A percentile compares a stretch with the other conserved stretches of the same genome.
Evolutionary conservation across 768 basidiomycete species (phyloP).

Genomic region (Mycena filopes): DNA sequence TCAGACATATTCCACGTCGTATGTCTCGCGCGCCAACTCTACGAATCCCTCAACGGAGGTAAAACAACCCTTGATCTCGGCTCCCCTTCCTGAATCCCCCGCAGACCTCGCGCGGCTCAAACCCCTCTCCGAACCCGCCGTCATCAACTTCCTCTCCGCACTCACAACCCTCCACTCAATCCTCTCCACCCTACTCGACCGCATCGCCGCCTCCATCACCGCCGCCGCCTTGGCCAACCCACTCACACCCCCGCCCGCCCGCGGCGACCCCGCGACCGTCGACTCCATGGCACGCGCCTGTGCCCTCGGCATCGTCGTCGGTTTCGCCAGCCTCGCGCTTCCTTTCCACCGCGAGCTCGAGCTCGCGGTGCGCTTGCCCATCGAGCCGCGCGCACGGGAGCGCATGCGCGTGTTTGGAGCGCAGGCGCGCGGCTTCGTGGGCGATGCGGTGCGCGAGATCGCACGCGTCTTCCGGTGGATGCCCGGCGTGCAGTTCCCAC

Average conservation of each 20-base stretch:
- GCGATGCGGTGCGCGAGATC: neutral
- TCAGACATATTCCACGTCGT: slow-evolving; percentile 17
- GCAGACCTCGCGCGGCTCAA: slow-evolving; percentile 13
- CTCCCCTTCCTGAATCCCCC: too few relatives aligned
- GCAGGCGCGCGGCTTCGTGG: slow-evolving; percentile 1
- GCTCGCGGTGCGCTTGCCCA: neutral
- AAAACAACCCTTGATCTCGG: too few relatives aligned
- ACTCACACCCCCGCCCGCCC: too few relatives aligned
- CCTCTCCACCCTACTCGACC: slow-evolving; percentile 11
- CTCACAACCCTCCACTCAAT: slow-evolving; percentile 14
- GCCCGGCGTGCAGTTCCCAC: slow-evolving; percentile 3
- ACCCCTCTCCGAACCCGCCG: slow-evolving; percentile 19
- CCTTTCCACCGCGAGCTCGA: slow-evolving; percentile 9
- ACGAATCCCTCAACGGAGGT: slow-evolving; percentile 16
- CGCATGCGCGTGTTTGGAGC: neutral
- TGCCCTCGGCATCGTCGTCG: too few relatives aligned
- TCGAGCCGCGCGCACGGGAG: neutral
- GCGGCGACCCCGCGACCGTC: too few relatives aligned
- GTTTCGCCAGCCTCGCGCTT: too few relatives aligned
- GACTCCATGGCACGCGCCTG: too few relatives aligned
- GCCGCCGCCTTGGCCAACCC: too few relatives aligned
- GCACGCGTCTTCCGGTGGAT: neutral
- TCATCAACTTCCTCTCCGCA: neutral
- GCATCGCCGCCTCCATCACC: neutral
- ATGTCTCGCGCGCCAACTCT: slow-evolving; percentile 13